Base-by-base conservation (phyloP, 345 rosid genomes). In the Nephelium lappaceum region DNA sequence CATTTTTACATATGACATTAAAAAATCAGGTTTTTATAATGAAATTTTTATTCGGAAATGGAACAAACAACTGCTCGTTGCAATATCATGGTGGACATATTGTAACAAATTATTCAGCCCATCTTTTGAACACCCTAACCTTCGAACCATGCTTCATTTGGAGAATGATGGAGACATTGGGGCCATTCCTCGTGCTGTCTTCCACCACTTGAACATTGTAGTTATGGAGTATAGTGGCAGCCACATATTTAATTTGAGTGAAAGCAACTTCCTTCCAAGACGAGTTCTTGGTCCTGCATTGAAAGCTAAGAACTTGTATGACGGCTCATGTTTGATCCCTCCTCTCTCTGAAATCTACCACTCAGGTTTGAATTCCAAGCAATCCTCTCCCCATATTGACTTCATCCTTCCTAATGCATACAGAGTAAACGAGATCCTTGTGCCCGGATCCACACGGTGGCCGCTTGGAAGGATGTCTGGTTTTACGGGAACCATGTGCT, bases 181-280 rank as follows among this genome's bases (percentile, higher is more conserved):
- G 86, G 38, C 73, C 72, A 87, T 80, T 18, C 25, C 73, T 7
- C 4, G 11, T 45, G 8, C 82, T 83, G 5, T 82, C 88, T 83
- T 87, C 84, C 69, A 86, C 83, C 9, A 90, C 77, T 3, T 79
- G 45, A 62, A 87, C 55, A 2, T 86, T 38, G 74, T 86, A 92
- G 79, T 81, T 85, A 39, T 80, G 81, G 16, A 92, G 31, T 4
- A 92, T 65, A 21, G 88, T 69, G 10, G 89, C 89, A n/a, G 80
- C 83, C 5, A 86, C 79, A 0, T 71, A 24, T 80, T 92, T 92
- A 90, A 92, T 86, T 69, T 89, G 91, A 43, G 69, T 73, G 78
- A 90, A 81, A 38, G 91, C 91, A 36, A 90, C 74, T 78, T 88
- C 90, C 77, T 88, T 23, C 97, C 94, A 8, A 45, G 12, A 45